A percentile compares a stretch with the other conserved stretches of the same genome.
phyloP scores from a whole-genome alignment of 345 rosid genomes.

The Arabis alpina region DNA sequence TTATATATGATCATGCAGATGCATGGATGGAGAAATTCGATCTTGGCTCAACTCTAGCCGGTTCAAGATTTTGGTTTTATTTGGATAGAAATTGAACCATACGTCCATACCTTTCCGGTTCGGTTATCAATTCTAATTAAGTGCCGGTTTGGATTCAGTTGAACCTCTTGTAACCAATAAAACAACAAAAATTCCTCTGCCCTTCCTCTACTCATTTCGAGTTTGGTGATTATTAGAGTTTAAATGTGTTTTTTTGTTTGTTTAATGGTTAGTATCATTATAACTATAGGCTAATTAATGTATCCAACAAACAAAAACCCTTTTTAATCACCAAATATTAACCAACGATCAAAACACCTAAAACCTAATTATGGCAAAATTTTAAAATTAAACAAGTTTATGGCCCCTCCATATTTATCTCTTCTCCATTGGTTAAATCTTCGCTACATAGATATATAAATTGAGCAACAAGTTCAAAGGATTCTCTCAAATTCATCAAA shows the following conservation, averaged over 20 bases:
- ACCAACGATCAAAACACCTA: slow-evolving; percentile 32
- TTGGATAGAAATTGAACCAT: slow-evolving; percentile 2
- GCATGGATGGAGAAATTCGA: slow-evolving; percentile 11
- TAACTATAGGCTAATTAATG: slow-evolving; percentile 25
- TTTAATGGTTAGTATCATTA: slow-evolving; percentile 13
- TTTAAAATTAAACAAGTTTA: slow-evolving; percentile 7
- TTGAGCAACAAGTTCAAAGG: slow-evolving; percentile 23
- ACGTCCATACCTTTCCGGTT: slow-evolving; percentile 2
- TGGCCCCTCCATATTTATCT: slow-evolving; percentile 31
- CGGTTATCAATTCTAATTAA: not conserved
- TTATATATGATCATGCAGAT: slow-evolving; percentile 27
- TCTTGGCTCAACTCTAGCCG: slow-evolving; percentile 20
- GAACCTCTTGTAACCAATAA: slow-evolving; percentile 1
- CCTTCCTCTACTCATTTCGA: slow-evolving; percentile 21
- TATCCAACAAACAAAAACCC: slow-evolving; percentile 18
- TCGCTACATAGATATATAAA: slow-evolving; percentile 30
- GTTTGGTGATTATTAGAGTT: slow-evolving; percentile 23
- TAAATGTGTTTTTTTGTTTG: not conserved
- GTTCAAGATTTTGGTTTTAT: not conserved
- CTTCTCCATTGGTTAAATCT: slow-evolving; percentile 33
- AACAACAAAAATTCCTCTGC: slow-evolving; percentile 2
- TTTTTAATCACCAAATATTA: slow-evolving; percentile 27
- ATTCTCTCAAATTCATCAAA: slow-evolving; percentile 24
- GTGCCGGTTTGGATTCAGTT: not conserved
- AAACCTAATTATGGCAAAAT: slow-evolving; percentile 33